Evolutionary conservation across 2,329 filamentous ascomycete genomes (phyloP), one percentile per base, ranked within the genome.

Genomic region (Stagonosporopsis tanaceti): DNA sequence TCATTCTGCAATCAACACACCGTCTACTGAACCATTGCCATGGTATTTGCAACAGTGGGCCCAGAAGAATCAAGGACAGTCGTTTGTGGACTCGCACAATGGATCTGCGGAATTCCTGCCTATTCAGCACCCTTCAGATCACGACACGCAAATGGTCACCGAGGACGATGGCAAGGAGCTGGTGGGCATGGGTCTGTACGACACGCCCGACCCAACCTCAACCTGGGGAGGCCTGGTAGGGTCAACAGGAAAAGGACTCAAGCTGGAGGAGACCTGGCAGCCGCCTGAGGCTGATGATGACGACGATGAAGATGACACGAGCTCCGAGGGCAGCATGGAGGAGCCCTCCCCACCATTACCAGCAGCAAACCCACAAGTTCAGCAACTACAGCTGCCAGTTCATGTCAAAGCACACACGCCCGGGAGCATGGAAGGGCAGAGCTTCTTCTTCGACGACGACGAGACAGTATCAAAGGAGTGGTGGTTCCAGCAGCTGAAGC

Each of bases 181-280:
- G 1, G 83, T 93, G n/a, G 91, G 91, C 20, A 89, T 95, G 84
- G 91, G 91, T 0, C 83, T 95, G 0, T 95, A 95, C 74, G 91
- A 92, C 67, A 80, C 85, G 4, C 90, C 90, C 0, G 88, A 88
- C 53, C 84, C 77, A 82, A 87, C 76, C 73, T 80, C 34, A 81
- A 82, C 25, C 73, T 90, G 17, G 75, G 87, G 44, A 83, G 59
- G 64, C 6, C 64, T 75, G 0, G 81, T 83, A 61, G 64, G 71
- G 51, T 79, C 83, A 3, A 81, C 79, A 17, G 90, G 90, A 55
- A 91, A 92, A 74, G 90, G 91, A 0, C 79, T 94, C 64, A 94
- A 93, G 73, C 79, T 95, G 3, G 91, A 94, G 75, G 90, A 93
- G 73, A 90, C 90, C 0, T 94, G 84, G 90, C 89, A 86, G 74